These are phyloP conservation scores for Massarina eburnea DNA, from an alignment of 2,329 filamentous ascomycete genomes.

Conservation along the genomic window DNA sequence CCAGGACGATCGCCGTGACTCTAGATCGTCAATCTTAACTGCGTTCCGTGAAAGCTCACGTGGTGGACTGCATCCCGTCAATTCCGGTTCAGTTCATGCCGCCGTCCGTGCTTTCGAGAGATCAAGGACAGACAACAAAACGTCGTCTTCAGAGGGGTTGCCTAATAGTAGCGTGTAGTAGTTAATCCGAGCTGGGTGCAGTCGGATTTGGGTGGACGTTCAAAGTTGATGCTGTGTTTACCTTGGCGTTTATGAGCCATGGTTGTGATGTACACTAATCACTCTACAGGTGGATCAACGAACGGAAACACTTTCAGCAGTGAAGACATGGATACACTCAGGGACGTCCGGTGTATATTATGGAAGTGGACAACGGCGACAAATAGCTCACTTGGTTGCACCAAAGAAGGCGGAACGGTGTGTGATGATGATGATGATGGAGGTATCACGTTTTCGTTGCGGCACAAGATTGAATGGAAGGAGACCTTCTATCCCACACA, in stretches of 20 bases:
- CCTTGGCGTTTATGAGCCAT: too few relatives aligned
- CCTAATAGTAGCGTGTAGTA: too few relatives aligned
- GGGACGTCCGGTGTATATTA: too few relatives aligned
- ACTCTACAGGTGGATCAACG: too few relatives aligned
- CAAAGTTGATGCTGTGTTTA: too few relatives aligned
- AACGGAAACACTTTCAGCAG: too few relatives aligned
- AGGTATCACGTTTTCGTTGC: constrained; percentile 1
- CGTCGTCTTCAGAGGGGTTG: too few relatives aligned
- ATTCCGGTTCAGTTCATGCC: constrained; percentile 18
- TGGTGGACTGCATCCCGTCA: constrained; percentile 11
- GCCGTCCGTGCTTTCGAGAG: constrained; percentile 6
- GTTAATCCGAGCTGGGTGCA: too few relatives aligned
- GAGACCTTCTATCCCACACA: background rate
- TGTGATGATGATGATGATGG: constrained; percentile 6
- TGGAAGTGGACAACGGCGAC: background rate
- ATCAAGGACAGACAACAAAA: background rate
- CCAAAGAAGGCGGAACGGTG: too few relatives aligned
- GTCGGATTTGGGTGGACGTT: too few relatives aligned
- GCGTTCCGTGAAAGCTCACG: constrained; percentile 24
- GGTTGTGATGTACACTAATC: too few relatives aligned
- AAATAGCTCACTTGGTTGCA: constrained; percentile 5
- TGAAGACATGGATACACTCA: too few relatives aligned
- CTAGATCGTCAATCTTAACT: constrained; percentile 32
- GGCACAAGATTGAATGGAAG: constrained; percentile 7
- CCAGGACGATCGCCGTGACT: constrained; percentile 29